Percentiles rank a stretch among this genome's conserved stretches.
Conservation (phyloP, 1,284 basidiomycete genomes). For the Sporisorium scitamineum region DNA sequence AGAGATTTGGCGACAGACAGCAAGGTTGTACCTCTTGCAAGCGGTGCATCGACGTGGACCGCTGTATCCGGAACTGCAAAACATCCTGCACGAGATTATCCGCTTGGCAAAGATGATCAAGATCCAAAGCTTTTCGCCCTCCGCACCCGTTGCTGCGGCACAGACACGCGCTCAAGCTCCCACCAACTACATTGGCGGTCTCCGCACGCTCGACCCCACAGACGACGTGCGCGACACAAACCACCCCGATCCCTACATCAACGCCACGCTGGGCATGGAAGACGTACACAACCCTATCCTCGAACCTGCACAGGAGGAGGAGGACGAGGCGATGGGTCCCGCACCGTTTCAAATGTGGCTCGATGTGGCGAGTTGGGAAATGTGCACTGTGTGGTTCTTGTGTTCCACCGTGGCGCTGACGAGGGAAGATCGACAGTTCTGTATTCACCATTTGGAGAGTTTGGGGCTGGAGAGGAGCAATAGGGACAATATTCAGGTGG, state of each 20-base stretch:
- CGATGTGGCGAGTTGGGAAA: conserved; percentile 53
- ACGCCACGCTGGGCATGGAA: conserved; percentile 15
- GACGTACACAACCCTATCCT: neutral
- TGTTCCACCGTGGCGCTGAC: conserved; percentile 48
- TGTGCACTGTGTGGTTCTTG: conserved; percentile 59
- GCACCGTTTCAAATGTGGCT: conserved; percentile 48
- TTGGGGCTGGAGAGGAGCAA: conserved; percentile 49
- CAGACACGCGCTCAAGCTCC: conserved; percentile 5
- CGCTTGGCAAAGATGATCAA: conserved; percentile 43
- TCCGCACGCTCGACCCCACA: conserved; percentile 3
- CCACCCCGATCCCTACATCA: conserved; percentile 23
- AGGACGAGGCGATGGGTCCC: neutral
- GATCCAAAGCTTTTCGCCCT: conserved; percentile 28
- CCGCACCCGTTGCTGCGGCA: conserved; percentile 6
- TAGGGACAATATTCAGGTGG: conserved; percentile 50
- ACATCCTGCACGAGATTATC: conserved; percentile 52
- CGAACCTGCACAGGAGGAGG: neutral
- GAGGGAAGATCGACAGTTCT: conserved; percentile 30
- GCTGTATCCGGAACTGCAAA: conserved; percentile 42
- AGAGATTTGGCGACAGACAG: conserved; percentile 55
- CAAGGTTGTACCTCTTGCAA: conserved; percentile 47
- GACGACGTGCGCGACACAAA: conserved; percentile 22
- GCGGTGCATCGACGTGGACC: conserved; percentile 49
- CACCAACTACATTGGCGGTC: conserved; percentile 36
- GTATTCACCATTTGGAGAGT: conserved; percentile 48